phyloP scores from a whole-genome alignment of 768 basidiomycete genomes.

The Sistotremastrum suecicum region DNA sequence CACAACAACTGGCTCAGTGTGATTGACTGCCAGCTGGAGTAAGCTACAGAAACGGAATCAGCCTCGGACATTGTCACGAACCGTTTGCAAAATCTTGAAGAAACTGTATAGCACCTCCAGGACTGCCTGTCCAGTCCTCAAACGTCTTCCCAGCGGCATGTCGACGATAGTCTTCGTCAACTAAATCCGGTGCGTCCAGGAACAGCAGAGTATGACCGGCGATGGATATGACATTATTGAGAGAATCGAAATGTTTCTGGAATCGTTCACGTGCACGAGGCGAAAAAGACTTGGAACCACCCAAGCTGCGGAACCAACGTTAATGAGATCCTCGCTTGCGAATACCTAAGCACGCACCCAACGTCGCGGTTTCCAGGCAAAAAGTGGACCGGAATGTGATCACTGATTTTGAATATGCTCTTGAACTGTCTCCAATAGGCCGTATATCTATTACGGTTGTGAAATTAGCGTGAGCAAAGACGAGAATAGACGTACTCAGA shows the following conservation, averaged over 20 bases:
- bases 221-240: slow-evolving; percentile 47
- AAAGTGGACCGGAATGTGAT: slow-evolving; percentile 43
- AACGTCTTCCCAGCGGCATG: slow-evolving; percentile 24
- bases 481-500: slow-evolving; percentile 40
- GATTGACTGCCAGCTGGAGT: slow-evolving; percentile 18
- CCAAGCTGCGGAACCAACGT: slow-evolving; percentile 24
- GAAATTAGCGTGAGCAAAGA: not conserved
- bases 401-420: slow-evolving; percentile 44
- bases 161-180: slow-evolving; percentile 58
- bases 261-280: slow-evolving; percentile 44
- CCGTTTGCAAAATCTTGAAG: slow-evolving; percentile 29
- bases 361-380: slow-evolving; percentile 90
- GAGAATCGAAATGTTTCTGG: slow-evolving; percentile 57
- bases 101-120: slow-evolving; percentile 40
- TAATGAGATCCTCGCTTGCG: slow-evolving; percentile 1
- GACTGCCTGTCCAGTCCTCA: slow-evolving; percentile 35
- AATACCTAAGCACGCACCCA: slow-evolving; percentile 31
- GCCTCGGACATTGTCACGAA: slow-evolving; percentile 21
- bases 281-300: slow-evolving; percentile 29
- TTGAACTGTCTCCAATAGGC: slow-evolving; percentile 53
- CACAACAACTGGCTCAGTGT: slow-evolving; percentile 42
- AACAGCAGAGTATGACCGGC: slow-evolving; percentile 63
- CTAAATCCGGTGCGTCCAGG: slow-evolving; percentile 57
- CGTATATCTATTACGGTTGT: slow-evolving; percentile 44
- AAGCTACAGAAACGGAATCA: slow-evolving; percentile 7